phyloP scores from a whole-genome alignment of 176 grass and related monocot genomes.

The Juncus inflexus region DNA sequence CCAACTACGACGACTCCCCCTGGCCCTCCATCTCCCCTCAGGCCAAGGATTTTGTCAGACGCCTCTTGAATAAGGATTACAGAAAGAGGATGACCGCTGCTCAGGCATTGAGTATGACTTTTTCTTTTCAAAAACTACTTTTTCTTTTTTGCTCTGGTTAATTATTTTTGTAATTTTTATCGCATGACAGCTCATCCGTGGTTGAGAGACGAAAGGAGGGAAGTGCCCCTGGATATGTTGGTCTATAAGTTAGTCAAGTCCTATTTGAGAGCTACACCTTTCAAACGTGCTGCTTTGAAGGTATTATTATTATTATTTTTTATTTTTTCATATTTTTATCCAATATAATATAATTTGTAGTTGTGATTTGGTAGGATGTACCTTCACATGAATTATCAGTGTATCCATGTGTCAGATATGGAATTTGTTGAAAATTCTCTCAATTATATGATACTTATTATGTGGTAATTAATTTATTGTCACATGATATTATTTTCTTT shows the following conservation, averaged over 20 bases:
- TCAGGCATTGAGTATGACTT: constrained; percentile 81
- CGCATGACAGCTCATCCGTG: constrained; percentile 66
- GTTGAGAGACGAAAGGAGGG: constrained; percentile 58
- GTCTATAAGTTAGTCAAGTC: constrained; percentile 72
- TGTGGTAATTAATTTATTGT: background rate
- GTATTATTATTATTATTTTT: constrained; percentile 34
- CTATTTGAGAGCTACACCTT: constrained; percentile 74
- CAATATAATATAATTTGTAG: background rate
- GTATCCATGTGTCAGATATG: no score
- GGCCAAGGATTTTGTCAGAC: constrained; percentile 97
- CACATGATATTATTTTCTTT: background rate
- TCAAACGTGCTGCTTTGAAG: constrained; percentile 93
- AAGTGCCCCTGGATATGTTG: constrained; percentile 83
- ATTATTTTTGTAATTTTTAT: background rate
- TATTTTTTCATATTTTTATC: background rate
- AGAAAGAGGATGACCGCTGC: constrained; percentile 98
- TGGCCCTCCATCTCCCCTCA: constrained; percentile 73
- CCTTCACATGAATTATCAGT: no score
- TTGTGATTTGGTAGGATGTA: background rate
- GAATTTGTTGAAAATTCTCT: no score
- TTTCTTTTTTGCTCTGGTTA: background rate
- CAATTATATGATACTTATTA: no score
- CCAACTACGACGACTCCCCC: constrained; percentile 82
- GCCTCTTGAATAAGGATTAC: constrained; percentile 96
- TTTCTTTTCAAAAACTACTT: constrained; percentile 4